These are phyloP conservation scores for Geoglossum cookeanum DNA, from an alignment of 2,329 filamentous ascomycete species.

Conservation along the genomic window DNA sequence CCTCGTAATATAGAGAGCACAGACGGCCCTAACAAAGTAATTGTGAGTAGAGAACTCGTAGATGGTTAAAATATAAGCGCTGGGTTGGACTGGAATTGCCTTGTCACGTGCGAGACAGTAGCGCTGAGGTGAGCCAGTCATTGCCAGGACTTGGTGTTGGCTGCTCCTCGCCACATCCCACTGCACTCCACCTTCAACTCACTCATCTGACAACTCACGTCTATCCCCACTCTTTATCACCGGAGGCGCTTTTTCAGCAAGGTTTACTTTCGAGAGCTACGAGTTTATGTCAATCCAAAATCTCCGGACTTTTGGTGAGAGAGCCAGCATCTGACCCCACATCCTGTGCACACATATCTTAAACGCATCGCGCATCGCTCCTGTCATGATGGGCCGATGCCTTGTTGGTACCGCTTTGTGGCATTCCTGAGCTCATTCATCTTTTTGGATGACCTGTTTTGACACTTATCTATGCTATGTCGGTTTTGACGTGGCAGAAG, in stretches of 20 bases:
- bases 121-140: too few relatives aligned
- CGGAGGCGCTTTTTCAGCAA: slow-evolving; percentile 15
- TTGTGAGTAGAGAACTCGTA: too few relatives aligned
- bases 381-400: neutral
- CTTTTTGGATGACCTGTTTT: neutral
- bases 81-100: too few relatives aligned
- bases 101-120: too few relatives aligned
- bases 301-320: slow-evolving; percentile 78
- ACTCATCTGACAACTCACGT: slow-evolving; percentile 4
- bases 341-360: neutral
- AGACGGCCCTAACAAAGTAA: too few relatives aligned
- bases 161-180: neutral
- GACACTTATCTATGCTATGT: slow-evolving; percentile 5
- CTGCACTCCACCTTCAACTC: neutral
- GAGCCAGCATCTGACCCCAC: neutral
- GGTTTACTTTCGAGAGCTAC: slow-evolving; percentile 38
- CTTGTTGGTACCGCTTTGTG: neutral
- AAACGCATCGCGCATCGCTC: neutral
- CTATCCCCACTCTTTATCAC: slow-evolving; percentile 20
- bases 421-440: too few relatives aligned
- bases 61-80: too few relatives aligned
- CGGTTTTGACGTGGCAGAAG: slow-evolving; percentile 4
- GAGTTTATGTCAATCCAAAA: slow-evolving; percentile 99
- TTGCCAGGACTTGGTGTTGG: too few relatives aligned
- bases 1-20: too few relatives aligned